Evolutionary conservation across 257 asterid species (phyloP), one percentile per base, ranked within the genome.

Genomic region (Voacanga thouarsii): DNA sequence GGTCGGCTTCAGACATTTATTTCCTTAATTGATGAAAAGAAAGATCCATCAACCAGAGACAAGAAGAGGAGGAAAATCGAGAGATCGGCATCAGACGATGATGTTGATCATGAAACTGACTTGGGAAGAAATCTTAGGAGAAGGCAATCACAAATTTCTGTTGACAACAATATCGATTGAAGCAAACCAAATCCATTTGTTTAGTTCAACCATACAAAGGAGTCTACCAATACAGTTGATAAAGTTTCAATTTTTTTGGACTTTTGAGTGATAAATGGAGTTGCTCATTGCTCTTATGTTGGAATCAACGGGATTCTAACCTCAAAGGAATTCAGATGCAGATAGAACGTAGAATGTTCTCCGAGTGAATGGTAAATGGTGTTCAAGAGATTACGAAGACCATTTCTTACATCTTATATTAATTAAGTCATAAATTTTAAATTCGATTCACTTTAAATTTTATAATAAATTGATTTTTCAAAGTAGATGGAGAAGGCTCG

Each of bases 21-120:
- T 75, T 85, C 96, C 12, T 71, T 91, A 18, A 89, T 92, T 50
- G 97, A 94, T 55, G 92, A 91, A 85, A 92, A 91, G 72, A 84
- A 84, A 61, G 97, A 89, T 55, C 81, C 33, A 12, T 89, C 95
- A 0, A 80, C 75, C 57, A 75, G 96, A 9, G 90, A 88, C 3
- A 82, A 79, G 0, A 93, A 92, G 75, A 79, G 96, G 57, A 87
- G 97, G 82, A 94, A 91, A 87, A 72, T 89, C 0, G 94, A 92
- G 59, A 75, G 69, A 67, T 78, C 37, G 37, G 37, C 2, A 33
- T 33, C 37, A 33, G 37, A 65, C 47, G 61, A 45, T 6, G 14
- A 65, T 71, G 61, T 12, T 6, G 14, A n/a, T 49, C 24, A 24
- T 24, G 75, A 7, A 5, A 49, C 30, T 43, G 60, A 45, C 8